phyloP scores from a whole-genome alignment of 345 rosid genomes.

The Conringia planisiliqua region DNA sequence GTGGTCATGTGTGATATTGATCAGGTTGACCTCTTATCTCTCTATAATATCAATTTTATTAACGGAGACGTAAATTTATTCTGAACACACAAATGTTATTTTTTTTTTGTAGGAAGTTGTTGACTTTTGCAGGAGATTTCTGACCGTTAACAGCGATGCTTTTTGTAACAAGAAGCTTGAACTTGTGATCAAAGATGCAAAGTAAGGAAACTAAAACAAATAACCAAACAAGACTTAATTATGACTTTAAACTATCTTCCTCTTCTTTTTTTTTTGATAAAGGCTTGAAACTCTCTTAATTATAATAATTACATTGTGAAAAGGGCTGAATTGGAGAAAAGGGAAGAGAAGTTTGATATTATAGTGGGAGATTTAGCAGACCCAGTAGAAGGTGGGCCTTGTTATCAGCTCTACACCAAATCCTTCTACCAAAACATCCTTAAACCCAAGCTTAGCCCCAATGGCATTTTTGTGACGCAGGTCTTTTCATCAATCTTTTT shows the following conservation, averaged over 20 bases:
- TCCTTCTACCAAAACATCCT: constrained; percentile 72
- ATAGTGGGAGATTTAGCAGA: constrained; percentile 97
- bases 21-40: constrained; percentile 42
- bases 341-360: constrained; percentile 72
- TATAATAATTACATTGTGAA: constrained; percentile 1
- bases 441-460: constrained; percentile 70
- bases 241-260: not conserved
- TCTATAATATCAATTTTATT: not conserved
- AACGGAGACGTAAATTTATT: not conserved
- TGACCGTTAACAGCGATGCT: constrained; percentile 76
- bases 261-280: not conserved
- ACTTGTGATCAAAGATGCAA: constrained; percentile 82
- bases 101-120: constrained; percentile 66
- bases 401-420: constrained; percentile 96
- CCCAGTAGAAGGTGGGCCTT: constrained; percentile 97
- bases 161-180: constrained; percentile 70
- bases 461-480: constrained; percentile 94
- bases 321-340: constrained; percentile 79
- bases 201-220: constrained; percentile 38
- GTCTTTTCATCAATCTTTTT: constrained; percentile 33
- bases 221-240: not conserved
- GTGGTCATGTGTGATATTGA: constrained; percentile 99
- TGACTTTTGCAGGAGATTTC: constrained; percentile 63
- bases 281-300: not conserved
- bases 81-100: not conserved